Evolutionary conservation across 495 filamentous ascomycete genomes (phyloP), one percentile per base, ranked within the genome.

Genomic region (Hypoxylon fuscum): DNA sequence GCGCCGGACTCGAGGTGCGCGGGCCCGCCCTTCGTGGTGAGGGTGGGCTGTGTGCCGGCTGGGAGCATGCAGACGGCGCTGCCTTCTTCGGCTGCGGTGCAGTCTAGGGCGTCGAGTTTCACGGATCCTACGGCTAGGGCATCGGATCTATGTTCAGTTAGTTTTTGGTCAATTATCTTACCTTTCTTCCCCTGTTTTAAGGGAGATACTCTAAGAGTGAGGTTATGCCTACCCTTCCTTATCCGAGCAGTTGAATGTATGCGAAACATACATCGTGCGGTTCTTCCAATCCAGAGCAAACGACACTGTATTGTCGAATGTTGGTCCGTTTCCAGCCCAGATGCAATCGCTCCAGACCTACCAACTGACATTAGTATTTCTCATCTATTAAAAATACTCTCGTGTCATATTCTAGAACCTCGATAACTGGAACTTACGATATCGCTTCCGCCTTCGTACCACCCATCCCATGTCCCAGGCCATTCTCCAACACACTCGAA

Each of bases 401-500:
- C 11, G 11, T 10, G 12, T 2, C 12, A 35, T 12, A 10, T 11
- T 35, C 32, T 35, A 5, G 11, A 35, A 10, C 3, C 25, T 8
- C 8, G 8, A 27, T 8, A 8, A 3, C 32, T 35, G 12, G 32
- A 9, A 35, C 32, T 35, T 25, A 78, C 69, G 43, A 74, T 66
- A 25, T 72, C 12, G 32, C 12, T 68, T 15, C 62, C 66, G 5
- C 70, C 72, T 50, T 66, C 52, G 23, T 72, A 73, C 64, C 66
- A 73, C 4, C 76, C 76, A 4, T 35, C 66, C 76, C 76, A 78
- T 0, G 69, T 50, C 42, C 74, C 72, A 0, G 72, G 73, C 76
- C 76, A 78, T 38, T 76, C 70, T 0, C 63, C 68, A 2, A 76
- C 72, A 22, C 76, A 78, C 47, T 78, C 76, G 42, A 74, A 78